These are phyloP conservation scores for Aspergillus neotritici DNA, from an alignment of 2,329 filamentous ascomycete genomes.

Conservation along the genomic window DNA sequence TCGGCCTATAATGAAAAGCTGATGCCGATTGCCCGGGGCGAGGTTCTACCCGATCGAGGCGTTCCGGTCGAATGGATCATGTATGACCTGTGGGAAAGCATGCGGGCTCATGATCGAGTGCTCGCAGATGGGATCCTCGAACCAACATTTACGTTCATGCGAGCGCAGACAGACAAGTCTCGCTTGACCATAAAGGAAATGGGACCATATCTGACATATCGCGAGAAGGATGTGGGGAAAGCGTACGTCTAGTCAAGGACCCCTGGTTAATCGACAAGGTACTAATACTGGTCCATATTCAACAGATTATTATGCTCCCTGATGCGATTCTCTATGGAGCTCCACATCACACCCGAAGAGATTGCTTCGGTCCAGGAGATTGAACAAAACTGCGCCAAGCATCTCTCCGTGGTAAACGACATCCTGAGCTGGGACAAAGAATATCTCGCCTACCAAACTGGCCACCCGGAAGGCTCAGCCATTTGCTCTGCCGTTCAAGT, in stretches of 20 bases:
- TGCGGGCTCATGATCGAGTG: slow-evolving; percentile 31
- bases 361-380: slow-evolving; percentile 21
- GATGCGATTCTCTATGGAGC: slow-evolving; percentile 30
- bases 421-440: slow-evolving; percentile 42
- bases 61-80: slow-evolving; percentile 36
- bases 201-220: slow-evolving; percentile 34
- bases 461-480: slow-evolving; percentile 2
- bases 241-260: slow-evolving; percentile 26
- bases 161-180: slow-evolving; percentile 35
- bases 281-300: neutral
- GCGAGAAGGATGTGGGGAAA: slow-evolving; percentile 38
- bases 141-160: slow-evolving; percentile 38
- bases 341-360: neutral
- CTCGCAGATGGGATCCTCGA: slow-evolving; percentile 38
- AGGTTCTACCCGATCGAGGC: slow-evolving; percentile 7
- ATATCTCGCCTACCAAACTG: slow-evolving; percentile 2
- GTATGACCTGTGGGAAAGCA: slow-evolving; percentile 39
- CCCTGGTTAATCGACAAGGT: neutral
- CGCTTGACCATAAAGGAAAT: slow-evolving; percentile 23
- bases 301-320: slow-evolving; percentile 30
- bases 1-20: slow-evolving; percentile 34
- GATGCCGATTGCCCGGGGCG: slow-evolving; percentile 32
- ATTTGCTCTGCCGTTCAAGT: slow-evolving; percentile 31
- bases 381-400: slow-evolving; percentile 34
- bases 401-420: slow-evolving; percentile 41